Evolutionary conservation across 2,329 filamentous ascomycete species (phyloP).

Genomic region (Diaporthe amygdali): DNA sequence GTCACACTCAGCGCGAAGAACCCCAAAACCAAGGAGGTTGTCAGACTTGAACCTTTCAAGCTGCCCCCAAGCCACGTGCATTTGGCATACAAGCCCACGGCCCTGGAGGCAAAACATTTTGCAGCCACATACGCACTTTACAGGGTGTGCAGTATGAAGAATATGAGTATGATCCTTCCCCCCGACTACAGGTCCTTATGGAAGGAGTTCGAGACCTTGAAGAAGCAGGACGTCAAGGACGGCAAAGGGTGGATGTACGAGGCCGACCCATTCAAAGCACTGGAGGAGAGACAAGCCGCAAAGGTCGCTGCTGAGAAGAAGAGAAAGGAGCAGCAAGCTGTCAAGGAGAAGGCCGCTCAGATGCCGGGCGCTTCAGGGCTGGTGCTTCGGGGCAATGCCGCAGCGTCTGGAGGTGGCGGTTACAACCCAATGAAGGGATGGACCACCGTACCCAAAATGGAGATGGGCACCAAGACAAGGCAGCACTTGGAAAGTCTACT

Average conservation of each 20-base stretch:
- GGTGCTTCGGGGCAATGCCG: conserved; percentile 53
- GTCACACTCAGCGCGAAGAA: conserved; percentile 80
- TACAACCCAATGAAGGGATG: conserved; percentile 72
- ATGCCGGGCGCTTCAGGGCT: conserved; percentile 64
- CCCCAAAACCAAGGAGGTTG: conserved; percentile 80
- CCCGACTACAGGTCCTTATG: conserved; percentile 89
- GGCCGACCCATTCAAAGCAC: conserved; percentile 87
- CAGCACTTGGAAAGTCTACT: conserved; percentile 81
- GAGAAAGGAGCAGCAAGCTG: conserved; percentile 71
- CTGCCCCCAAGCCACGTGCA: conserved; percentile 79
- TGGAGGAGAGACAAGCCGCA: conserved; percentile 79
- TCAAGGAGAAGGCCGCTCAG: conserved; percentile 70
- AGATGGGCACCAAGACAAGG: conserved; percentile 85
- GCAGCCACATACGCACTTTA: conserved; percentile 92
- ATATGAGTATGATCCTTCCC: conserved; percentile 91
- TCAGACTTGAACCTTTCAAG: conserved; percentile 79
- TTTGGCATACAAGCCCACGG: conserved; percentile 75
- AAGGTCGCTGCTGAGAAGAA: conserved; percentile 80
- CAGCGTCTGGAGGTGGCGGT: conserved; percentile 35
- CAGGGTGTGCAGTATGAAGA: conserved; percentile 92
- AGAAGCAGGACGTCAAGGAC: conserved; percentile 78
- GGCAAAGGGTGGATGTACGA: conserved; percentile 92
- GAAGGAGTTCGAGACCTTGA: conserved; percentile 88
- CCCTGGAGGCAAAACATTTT: conserved; percentile 91
- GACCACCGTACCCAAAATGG: conserved; percentile 85